These are phyloP conservation scores for Fusarium palustre DNA, from an alignment of 2,329 filamentous ascomycete genomes.

Conservation along the genomic window DNA sequence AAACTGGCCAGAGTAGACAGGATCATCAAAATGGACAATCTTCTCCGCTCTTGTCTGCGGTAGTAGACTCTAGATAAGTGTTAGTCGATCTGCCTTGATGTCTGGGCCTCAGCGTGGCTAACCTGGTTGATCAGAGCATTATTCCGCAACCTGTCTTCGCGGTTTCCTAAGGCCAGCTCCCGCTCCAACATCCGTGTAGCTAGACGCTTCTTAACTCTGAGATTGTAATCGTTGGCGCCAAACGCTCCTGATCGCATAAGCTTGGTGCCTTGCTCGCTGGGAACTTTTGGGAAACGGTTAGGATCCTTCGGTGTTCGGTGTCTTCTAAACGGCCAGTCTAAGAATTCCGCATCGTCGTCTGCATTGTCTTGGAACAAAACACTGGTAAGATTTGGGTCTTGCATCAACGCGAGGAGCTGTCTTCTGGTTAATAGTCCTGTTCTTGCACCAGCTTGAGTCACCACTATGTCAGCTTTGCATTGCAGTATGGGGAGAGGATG, in stretches of 20 bases:
- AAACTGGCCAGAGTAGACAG: slow-evolving; percentile 96
- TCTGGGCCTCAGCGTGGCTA: slow-evolving; percentile 29
- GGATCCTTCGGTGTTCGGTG: slow-evolving; percentile 59
- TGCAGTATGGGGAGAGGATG: background rate
- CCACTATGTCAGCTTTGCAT: slow-evolving; percentile 17
- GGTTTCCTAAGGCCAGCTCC: slow-evolving; percentile 78
- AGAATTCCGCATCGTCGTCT: slow-evolving; percentile 52
- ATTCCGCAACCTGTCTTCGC: slow-evolving; percentile 69
- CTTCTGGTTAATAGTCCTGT: slow-evolving; percentile 50
- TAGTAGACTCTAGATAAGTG: slow-evolving; percentile 71
- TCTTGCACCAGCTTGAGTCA: slow-evolving; percentile 41
- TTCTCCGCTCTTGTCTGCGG: slow-evolving; percentile 83
- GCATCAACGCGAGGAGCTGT: slow-evolving; percentile 57
- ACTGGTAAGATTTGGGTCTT: slow-evolving; percentile 53
- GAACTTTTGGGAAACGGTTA: slow-evolving; percentile 81
- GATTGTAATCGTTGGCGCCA: slow-evolving; percentile 72
- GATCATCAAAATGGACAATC: slow-evolving; percentile 86
- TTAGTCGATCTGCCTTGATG: slow-evolving; percentile 15
- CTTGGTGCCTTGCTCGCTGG: slow-evolving; percentile 78
- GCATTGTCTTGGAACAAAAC: slow-evolving; percentile 54
- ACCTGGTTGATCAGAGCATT: slow-evolving; percentile 76
- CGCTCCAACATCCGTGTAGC: slow-evolving; percentile 80
- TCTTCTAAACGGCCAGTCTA: slow-evolving; percentile 60
- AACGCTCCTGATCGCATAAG: slow-evolving; percentile 88
- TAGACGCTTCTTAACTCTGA: slow-evolving; percentile 69